Evolutionary conservation across 805 yeast genomes (phyloP).

Genomic region (Kluyveromyces lactis): DNA sequence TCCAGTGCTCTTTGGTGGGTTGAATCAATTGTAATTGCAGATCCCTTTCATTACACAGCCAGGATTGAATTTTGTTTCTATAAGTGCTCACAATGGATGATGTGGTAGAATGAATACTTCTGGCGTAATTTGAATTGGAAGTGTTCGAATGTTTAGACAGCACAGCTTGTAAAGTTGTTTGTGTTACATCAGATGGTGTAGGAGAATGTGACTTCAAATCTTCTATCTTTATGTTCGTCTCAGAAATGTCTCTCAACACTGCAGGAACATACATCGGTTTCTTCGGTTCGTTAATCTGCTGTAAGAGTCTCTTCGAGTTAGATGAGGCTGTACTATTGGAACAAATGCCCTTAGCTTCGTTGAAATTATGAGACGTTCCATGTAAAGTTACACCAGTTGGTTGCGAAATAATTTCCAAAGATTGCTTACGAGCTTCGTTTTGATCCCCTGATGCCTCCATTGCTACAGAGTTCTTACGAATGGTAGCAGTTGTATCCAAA

Average conservation of each 20-base stretch:
- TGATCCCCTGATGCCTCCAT: constrained; percentile 2
- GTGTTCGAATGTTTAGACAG: constrained; percentile 21
- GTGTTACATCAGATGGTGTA: constrained; percentile 2
- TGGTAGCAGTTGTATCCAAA: constrained; percentile 14
- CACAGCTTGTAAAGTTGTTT: constrained; percentile 16
- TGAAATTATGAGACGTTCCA: background rate
- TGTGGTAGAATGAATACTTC: constrained; percentile 19
- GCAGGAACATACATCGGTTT: constrained; percentile 90
- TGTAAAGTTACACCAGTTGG: constrained; percentile 8
- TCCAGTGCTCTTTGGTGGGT: constrained; percentile 64
- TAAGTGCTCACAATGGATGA: constrained; percentile 11
- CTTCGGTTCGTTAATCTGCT: constrained; percentile 71
- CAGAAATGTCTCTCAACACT: constrained; percentile 52
- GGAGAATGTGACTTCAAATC: constrained; percentile 25
- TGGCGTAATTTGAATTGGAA: constrained; percentile 18
- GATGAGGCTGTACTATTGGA: constrained; percentile 2
- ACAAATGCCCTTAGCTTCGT: background rate
- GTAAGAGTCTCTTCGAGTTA: constrained; percentile 27
- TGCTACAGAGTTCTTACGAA: constrained; percentile 9
- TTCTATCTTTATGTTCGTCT: constrained; percentile 36
- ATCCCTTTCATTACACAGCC: constrained; percentile 2
- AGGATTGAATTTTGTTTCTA: constrained; percentile 6
- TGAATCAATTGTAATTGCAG: constrained; percentile 7
- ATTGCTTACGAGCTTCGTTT: constrained; percentile 8
- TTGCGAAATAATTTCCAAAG: constrained; percentile 14